A percentile compares a stretch with the other conserved stretches of the same genome.
phyloP scores from a whole-genome alignment of 2,329 filamentous ascomycete species.

The Thyridium curvatum region DNA sequence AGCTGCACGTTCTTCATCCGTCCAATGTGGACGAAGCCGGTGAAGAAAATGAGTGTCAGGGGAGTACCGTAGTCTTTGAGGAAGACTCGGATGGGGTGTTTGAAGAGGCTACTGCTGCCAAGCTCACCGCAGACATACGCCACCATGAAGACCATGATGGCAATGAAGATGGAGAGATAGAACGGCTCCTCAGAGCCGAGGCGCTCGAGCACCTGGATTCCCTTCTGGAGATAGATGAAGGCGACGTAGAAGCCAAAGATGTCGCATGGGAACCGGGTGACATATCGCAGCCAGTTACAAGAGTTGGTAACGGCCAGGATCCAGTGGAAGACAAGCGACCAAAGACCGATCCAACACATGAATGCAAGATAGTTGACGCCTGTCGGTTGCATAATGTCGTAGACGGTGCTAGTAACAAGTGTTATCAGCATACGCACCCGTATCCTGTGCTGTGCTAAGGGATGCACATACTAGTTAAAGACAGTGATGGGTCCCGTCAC shows the following conservation, averaged over 20 bases:
- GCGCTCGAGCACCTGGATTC: slow-evolving; percentile 74
- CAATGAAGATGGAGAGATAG: slow-evolving; percentile 73
- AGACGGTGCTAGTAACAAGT: slow-evolving; percentile 57
- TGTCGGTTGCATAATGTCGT: slow-evolving; percentile 74
- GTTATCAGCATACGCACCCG: background rate
- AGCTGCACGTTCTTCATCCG: slow-evolving; percentile 69
- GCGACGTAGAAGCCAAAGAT: slow-evolving; percentile 94
- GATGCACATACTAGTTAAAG: slow-evolving; percentile 66
- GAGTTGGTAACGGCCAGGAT: slow-evolving; percentile 76
- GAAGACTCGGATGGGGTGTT: slow-evolving; percentile 70
- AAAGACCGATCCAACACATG: slow-evolving; percentile 89
- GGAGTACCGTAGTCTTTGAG: slow-evolving; percentile 87
- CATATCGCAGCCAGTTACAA: slow-evolving; percentile 82
- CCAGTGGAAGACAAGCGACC: slow-evolving; percentile 82
- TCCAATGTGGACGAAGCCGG: slow-evolving; percentile 81
- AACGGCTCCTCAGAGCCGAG: slow-evolving; percentile 63
- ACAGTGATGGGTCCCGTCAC: slow-evolving; percentile 89
- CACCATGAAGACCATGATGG: slow-evolving; percentile 70
- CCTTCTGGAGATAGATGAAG: slow-evolving; percentile 87
- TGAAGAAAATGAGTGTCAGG: slow-evolving; percentile 78
- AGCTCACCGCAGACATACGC: slow-evolving; percentile 70
- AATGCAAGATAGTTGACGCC: slow-evolving; percentile 81
- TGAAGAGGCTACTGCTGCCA: slow-evolving; percentile 66
- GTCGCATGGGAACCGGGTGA: slow-evolving; percentile 87
- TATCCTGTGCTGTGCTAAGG: background rate